phyloP scores from a whole-genome alignment of 1,284 basidiomycete genomes.

The Quambalaria eucalypti region DNA sequence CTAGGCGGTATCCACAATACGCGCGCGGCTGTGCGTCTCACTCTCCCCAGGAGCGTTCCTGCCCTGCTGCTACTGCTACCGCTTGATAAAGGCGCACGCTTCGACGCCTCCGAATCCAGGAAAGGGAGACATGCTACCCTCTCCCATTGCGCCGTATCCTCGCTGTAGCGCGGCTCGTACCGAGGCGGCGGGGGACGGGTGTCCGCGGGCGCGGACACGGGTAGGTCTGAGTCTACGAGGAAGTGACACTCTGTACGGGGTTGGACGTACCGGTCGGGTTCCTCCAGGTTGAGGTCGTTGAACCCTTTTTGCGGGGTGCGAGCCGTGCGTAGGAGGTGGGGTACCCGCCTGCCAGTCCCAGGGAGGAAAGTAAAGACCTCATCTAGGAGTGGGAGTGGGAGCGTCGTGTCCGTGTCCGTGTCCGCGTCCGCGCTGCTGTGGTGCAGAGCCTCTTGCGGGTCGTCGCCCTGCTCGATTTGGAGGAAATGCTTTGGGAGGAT shows the following conservation, averaged over 20 bases:
- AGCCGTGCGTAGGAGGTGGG: constrained; percentile 51
- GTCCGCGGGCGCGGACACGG: constrained; percentile 3
- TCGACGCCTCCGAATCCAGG: constrained; percentile 28
- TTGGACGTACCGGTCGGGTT: constrained; percentile 62
- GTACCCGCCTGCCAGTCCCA: too few species aligned
- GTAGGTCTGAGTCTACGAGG: constrained; percentile 33
- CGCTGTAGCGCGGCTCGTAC: constrained; percentile 24
- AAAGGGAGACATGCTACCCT: constrained; percentile 28
- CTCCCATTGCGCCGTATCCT: constrained; percentile 16
- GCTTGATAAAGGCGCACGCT: constrained; percentile 8
- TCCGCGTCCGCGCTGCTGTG: background rate
- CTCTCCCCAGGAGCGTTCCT: too few species aligned
- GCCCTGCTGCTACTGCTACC: too few species aligned
- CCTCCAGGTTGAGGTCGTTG: constrained; percentile 82
- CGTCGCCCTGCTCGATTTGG: background rate
- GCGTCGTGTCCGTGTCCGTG: background rate
- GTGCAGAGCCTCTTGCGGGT: background rate
- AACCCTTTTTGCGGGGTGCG: constrained; percentile 59
- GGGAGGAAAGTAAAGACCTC: too few species aligned
- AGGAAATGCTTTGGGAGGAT: constrained; percentile 76
- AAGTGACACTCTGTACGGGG: constrained; percentile 28
- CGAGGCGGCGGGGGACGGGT: constrained; percentile 4
- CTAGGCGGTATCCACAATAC: constrained; percentile 27
- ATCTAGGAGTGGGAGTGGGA: too few species aligned
- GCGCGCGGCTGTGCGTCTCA: constrained; percentile 19